Conservation (phyloP, 2,329 filamentous ascomycete genomes). For the Diaporthe vaccinii region DNA sequence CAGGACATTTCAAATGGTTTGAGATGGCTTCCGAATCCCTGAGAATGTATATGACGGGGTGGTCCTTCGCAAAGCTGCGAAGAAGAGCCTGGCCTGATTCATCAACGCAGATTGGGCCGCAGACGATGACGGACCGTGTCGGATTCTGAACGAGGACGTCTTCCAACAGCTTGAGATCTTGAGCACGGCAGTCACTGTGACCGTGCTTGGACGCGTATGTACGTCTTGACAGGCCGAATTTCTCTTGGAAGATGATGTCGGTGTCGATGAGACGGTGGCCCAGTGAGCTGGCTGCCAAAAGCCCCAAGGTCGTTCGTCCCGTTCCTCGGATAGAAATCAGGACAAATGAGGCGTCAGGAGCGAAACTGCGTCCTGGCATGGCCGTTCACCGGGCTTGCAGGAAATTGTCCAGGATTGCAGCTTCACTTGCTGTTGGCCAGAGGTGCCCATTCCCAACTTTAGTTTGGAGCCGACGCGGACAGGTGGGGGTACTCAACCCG, state of each 20-base stretch:
- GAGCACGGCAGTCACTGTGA: not conserved
- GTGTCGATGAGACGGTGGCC: constrained; percentile 71
- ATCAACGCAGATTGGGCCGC: constrained; percentile 65
- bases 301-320: constrained; percentile 19
- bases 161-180: not conserved
- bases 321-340: constrained; percentile 11
- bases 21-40: not conserved
- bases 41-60: constrained; percentile 72
- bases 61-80: constrained; percentile 65
- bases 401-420: not conserved
- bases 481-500: not conserved
- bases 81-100: constrained; percentile 65
- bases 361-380: constrained; percentile 17
- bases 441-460: not conserved
- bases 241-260: constrained; percentile 69
- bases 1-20: not conserved
- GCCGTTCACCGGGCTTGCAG: not conserved
- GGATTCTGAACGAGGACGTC: constrained; percentile 61
- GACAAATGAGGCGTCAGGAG: constrained; percentile 15
- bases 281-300: constrained; percentile 42
- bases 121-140: constrained; percentile 70
- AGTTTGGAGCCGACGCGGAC: not conserved
- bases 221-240: constrained; percentile 66
- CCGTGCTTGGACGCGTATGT: constrained; percentile 65
- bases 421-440: not conserved